Evolutionary conservation across 2,329 filamentous ascomycete genomes (phyloP).

Genomic region (Beauveria rudraprayagi): DNA sequence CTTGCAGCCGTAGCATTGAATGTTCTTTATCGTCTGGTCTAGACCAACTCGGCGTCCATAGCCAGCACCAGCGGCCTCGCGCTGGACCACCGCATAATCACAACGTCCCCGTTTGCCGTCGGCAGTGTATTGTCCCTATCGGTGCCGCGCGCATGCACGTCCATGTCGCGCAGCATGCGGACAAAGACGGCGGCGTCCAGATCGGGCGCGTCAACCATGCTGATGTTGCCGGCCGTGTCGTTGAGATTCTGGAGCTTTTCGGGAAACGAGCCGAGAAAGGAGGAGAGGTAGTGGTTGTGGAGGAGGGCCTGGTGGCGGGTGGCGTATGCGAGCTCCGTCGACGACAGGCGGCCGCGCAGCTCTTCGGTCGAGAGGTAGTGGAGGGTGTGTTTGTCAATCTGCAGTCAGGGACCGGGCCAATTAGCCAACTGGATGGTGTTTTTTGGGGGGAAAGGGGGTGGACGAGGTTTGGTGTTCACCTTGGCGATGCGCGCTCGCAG

Average conservation of each 20-base stretch:
- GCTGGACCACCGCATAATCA: slow-evolving; percentile 68
- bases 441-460: slow-evolving; percentile 4
- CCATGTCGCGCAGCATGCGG: slow-evolving; percentile 55
- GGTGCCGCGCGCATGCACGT: slow-evolving; percentile 53
- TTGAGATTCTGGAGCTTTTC: slow-evolving; percentile 73
- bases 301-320: slow-evolving; percentile 78
- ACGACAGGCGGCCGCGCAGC: slow-evolving; percentile 58
- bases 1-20: not conserved
- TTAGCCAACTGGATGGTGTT: not conserved
- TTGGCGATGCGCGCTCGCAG: slow-evolving; percentile 82
- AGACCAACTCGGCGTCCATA: slow-evolving; percentile 51
- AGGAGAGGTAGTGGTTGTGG: slow-evolving; percentile 74
- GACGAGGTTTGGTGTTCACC: slow-evolving; percentile 33
- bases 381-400: slow-evolving; percentile 71
- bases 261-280: slow-evolving; percentile 80
- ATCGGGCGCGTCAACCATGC: slow-evolving; percentile 88
- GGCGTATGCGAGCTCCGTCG: slow-evolving; percentile 73
- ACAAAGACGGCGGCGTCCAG: slow-evolving; percentile 78
- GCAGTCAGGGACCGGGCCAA: not conserved
- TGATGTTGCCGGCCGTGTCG: slow-evolving; percentile 80
- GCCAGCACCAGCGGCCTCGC: slow-evolving; percentile 52
- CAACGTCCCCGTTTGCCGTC: slow-evolving; percentile 52
- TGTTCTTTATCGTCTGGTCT: slow-evolving; percentile 11
- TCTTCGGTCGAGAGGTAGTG: slow-evolving; percentile 57
- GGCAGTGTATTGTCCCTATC: slow-evolving; percentile 55